Evolutionary conservation across 306 rosid species (phyloP).

Genomic region (Fragaria vesca): DNA sequence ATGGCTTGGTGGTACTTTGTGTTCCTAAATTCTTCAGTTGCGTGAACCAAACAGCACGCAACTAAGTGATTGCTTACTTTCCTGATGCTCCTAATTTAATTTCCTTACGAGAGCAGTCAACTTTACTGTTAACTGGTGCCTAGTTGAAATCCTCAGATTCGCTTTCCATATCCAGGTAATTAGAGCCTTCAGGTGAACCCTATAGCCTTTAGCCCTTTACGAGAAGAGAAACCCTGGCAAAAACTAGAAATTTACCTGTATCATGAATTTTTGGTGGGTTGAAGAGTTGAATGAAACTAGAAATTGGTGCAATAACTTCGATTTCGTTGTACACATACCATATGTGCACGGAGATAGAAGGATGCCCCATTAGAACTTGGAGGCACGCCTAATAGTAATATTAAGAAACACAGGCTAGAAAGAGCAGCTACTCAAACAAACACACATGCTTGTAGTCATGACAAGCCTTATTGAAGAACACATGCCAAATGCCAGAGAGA

Average conservation of each 20-base stretch:
- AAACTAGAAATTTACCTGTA: neutral
- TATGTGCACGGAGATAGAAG: neutral
- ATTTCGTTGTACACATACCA: neutral
- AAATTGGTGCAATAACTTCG: neutral
- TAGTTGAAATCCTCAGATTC: no score
- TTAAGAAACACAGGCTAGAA: neutral
- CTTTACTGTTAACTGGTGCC: neutral
- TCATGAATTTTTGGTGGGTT: neutral
- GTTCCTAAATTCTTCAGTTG: neutral
- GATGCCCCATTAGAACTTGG: neutral
- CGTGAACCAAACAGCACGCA: slow-evolving; percentile 3
- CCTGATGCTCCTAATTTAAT: neutral
- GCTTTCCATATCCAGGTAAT: no score
- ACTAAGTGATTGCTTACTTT: slow-evolving; percentile 1
- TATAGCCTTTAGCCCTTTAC: no score
- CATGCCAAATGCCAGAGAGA: neutral
- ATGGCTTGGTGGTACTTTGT: neutral
- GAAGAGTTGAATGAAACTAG: neutral
- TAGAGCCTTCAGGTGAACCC: neutral
- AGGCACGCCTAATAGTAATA: neutral
- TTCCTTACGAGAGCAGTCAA: neutral
- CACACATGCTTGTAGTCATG: neutral
- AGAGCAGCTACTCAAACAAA: neutral
- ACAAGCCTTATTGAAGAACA: slow-evolving; percentile 4
- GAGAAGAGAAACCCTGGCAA: no score